Evolutionary conservation across 2,329 filamentous ascomycete genomes (phyloP), one percentile per base, ranked within the genome.

Genomic region (Diatrype stigma): DNA sequence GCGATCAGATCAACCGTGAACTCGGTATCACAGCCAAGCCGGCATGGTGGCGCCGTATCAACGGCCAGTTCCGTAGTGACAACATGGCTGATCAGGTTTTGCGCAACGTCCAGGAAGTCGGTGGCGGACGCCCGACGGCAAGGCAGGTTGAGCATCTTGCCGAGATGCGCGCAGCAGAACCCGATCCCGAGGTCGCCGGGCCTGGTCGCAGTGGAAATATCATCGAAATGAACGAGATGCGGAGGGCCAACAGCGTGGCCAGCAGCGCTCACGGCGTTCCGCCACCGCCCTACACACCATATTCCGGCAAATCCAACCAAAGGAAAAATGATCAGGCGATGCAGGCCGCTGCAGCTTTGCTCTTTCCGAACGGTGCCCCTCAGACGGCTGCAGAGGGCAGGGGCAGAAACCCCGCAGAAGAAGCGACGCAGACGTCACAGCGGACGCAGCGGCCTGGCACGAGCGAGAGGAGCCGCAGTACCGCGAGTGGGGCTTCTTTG

Each of bases 11-110:
- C 17, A 82, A 89, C 62, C 74, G 72, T 6, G 82, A 86, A 48
- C 75, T 89, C 10, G 84, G 84, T 47, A 68, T 85, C 48, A 71
- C 77, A 10, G 71, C 74, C 48, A 85, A 83, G 63, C 86, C 86
- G 0, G 75, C 76, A 6, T 89, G 86, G 86, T 89, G 86, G 86
- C 73, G 71, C 17, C 75, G 80, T 40, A 63, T 76, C 42, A 73
- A 75, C 42, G 74, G 73, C 45, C 73, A 80, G 7, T 26, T 63
- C 7, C 56, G 58, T 6, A 65, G 70, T 46, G 62, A 71, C 26
- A 66, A 69, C 46, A 72, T 82, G 68, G 74, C 76, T 46, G 79
- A 82, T 54, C 74, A 73, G 52, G 76, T 83, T 42, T 65, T 73
- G 45, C 73, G 74, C 49, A 82, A 83, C 50, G 79, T 82, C 22